Evolutionary conservation across 2,329 filamentous ascomycete genomes (phyloP).

Genomic region (Pestalotiopsis sp.): DNA sequence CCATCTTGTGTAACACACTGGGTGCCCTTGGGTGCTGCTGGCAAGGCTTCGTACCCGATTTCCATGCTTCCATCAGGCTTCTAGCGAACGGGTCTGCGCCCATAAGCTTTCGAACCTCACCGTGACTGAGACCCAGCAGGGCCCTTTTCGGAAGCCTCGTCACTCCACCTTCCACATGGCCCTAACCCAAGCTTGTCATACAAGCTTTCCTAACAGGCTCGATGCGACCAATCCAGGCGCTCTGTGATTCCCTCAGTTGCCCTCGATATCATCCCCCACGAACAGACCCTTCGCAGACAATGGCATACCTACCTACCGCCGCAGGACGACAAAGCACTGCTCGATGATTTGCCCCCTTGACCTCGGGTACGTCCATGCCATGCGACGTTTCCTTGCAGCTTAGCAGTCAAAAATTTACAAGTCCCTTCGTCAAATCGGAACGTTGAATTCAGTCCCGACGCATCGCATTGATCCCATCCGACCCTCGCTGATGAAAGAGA

Average conservation of each 20-base stretch:
- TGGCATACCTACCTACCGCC: background rate
- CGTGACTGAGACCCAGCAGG: background rate
- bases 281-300: background rate
- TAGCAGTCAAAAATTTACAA: background rate
- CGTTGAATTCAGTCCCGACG: constrained; percentile 1
- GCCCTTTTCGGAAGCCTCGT: background rate
- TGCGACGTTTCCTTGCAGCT: background rate
- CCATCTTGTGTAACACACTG: constrained; percentile 2
- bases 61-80: constrained; percentile 6
- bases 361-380: background rate
- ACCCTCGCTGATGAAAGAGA: background rate
- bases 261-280: background rate
- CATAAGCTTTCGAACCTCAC: background rate
- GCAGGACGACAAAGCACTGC: background rate
- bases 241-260: background rate
- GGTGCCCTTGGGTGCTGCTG: background rate
- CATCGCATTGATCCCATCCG: background rate
- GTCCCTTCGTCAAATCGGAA: background rate
- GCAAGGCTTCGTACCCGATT: background rate
- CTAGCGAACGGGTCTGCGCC: constrained; percentile 7
- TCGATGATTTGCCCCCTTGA: background rate
- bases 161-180: constrained; percentile 3
- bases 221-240: background rate
- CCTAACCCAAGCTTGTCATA: background rate
- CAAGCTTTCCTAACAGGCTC: background rate